phyloP scores from a whole-genome alignment of 2,329 filamentous ascomycete species.

The Lomentospora prolificans region DNA sequence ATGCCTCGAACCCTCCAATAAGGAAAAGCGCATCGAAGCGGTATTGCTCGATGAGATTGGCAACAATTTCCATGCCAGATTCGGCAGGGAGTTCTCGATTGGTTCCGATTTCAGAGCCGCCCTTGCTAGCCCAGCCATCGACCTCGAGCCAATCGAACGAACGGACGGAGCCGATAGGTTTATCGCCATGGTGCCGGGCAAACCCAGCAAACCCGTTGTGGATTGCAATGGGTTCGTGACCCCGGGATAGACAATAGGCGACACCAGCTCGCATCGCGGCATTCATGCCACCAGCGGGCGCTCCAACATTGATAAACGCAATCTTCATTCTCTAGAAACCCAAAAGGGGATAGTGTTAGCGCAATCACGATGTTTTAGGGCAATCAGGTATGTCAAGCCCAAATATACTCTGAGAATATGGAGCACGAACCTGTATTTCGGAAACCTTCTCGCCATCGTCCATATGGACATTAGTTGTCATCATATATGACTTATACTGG shows the following conservation, averaged over 20 bases:
- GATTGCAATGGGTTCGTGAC: conserved; percentile 87
- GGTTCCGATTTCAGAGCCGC: conserved; percentile 94
- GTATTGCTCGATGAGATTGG: conserved; percentile 74
- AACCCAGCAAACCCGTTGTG: conserved; percentile 96
- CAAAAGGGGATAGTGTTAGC: neutral
- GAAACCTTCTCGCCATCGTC: conserved; percentile 53
- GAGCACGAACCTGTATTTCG: conserved; percentile 51
- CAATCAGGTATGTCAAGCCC: neutral
- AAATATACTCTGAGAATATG: neutral
- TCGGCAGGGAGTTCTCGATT: conserved; percentile 88
- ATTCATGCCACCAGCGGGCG: conserved; percentile 96
- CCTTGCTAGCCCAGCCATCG: conserved; percentile 90
- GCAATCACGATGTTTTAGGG: neutral
- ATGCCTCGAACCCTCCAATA: conserved; percentile 92
- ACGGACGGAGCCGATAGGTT: conserved; percentile 72
- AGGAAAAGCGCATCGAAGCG: conserved; percentile 87
- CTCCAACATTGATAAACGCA: conserved; percentile 93
- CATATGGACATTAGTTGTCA: conserved; percentile 76
- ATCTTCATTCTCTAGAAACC: conserved; percentile 69
- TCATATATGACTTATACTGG: conserved; percentile 81
- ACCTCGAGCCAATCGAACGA: conserved; percentile 89
- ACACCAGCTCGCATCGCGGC: conserved; percentile 88
- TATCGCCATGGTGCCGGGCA: conserved; percentile 78
- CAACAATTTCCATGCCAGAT: conserved; percentile 71
- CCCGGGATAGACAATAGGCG: conserved; percentile 81